Evolutionary conservation across 371 early-diverging fungal genomes (phyloP), one percentile per base, ranked within the genome.

Genomic region (Mortierella sp.): DNA sequence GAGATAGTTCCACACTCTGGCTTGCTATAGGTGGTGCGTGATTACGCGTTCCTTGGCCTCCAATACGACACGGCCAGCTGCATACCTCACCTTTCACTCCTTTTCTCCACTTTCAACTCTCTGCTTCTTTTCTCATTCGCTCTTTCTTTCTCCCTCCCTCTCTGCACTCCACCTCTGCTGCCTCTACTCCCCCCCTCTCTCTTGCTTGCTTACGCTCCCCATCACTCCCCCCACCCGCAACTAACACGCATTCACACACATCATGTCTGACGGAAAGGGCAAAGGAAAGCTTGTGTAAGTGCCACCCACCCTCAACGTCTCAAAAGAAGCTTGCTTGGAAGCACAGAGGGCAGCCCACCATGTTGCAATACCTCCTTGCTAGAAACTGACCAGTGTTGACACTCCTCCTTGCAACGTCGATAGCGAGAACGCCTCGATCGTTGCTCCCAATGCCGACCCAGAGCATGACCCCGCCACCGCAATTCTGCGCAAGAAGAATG

Each of bases 401-500:
- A n/a, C 13, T 24, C 43, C 26, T 46, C 43, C 26, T 46, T 30
- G 18, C 23, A 26, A 42, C 26, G 28, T 27, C 18, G 42, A 52
- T 54, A 61, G 76, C 31, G 76, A 76, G 55, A 76, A 76, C 34
- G 76, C 76, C 39, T 68, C 76, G 18, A 76, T 76, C 52, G 49
- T 38, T 19, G 70, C 76, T 9, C 76, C 76, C 26, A 46, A 54
- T 41, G 42, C 54, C 58, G 88, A 90, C 82, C 86, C 89, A 41
- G 87, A 83, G 54, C 84, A 92, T 58, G 96, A 96, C 81, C 86
- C 91, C 58, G 94, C 96, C 57, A 94, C 94, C 13, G 98, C 98
- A 53, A 98, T 98, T 71, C 87, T 98, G 58, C 95, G 96, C 79
- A 91, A 92, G 76, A 98, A 98, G 86, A 80, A 93, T 9, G 91